Evolutionary conservation across 371 early-diverging fungal species (phyloP).

Genomic region (Mucor ambiguus): DNA sequence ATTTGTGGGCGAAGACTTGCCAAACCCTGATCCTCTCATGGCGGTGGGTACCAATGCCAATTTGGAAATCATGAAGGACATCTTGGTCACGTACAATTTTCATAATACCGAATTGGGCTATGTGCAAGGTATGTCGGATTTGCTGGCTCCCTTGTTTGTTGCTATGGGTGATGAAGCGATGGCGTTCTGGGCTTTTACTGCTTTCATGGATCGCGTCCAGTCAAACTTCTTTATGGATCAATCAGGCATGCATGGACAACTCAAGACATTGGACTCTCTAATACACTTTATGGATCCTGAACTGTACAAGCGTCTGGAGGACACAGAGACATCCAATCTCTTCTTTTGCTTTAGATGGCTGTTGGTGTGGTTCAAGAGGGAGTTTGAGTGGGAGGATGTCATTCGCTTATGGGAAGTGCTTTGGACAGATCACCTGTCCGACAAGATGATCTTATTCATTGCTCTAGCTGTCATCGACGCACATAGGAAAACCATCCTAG

Average conservation of each 20-base stretch:
- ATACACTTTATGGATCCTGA: conserved; percentile 83
- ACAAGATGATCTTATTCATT: conserved; percentile 85
- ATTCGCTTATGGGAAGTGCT: conserved; percentile 87
- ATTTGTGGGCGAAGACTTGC: conserved; percentile 71
- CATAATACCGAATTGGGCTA: conserved; percentile 76
- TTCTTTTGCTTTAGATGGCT: conserved; percentile 97
- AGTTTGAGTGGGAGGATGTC: conserved; percentile 86
- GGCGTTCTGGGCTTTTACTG: conserved; percentile 90
- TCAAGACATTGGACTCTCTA: conserved; percentile 72
- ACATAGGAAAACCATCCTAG: conserved; percentile 76
- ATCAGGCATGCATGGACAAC: conserved; percentile 87
- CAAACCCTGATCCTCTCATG: conserved; percentile 61
- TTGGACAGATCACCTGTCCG: conserved; percentile 85
- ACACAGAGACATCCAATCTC: conserved; percentile 79
- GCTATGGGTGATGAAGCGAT: conserved; percentile 89
- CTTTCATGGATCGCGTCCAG: conserved; percentile 88
- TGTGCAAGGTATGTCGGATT: conserved; percentile 97
- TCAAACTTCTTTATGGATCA: conserved; percentile 84
- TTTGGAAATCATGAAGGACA: conserved; percentile 84
- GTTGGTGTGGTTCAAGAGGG: conserved; percentile 94
- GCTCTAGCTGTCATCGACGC: conserved; percentile 88
- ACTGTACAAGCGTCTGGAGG: conserved; percentile 76
- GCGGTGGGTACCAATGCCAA: conserved; percentile 67
- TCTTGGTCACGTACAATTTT: conserved; percentile 87
- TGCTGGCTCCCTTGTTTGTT: conserved; percentile 85